phyloP scores from a whole-genome alignment of 768 basidiomycete species.

The Kwoniella bestiolae region DNA sequence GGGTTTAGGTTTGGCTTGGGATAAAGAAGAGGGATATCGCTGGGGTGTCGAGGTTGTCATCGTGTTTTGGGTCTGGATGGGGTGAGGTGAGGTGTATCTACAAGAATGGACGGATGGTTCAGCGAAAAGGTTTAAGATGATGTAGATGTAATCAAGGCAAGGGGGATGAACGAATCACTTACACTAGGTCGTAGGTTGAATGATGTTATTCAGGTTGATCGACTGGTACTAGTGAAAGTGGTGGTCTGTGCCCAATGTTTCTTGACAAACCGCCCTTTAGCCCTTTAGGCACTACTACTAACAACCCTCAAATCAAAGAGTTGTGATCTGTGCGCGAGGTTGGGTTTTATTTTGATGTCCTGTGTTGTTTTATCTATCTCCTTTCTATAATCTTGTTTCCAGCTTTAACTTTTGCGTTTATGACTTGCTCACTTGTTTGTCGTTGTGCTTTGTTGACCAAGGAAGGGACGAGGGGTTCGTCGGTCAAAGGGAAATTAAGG shows the following conservation, averaged over 20 bases:
- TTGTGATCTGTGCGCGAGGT: too few species aligned
- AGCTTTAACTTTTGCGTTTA: neutral
- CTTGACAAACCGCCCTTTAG: neutral
- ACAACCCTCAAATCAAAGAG: too few species aligned
- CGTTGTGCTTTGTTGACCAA: neutral
- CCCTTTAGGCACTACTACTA: neutral
- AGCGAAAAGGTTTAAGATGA: too few species aligned
- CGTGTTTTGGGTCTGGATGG: neutral
- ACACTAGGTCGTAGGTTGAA: neutral
- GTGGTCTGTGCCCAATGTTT: neutral
- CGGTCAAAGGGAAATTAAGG: neutral
- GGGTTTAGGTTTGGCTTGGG: slow-evolving; percentile 21
- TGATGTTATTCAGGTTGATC: neutral
- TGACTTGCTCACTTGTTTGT: neutral
- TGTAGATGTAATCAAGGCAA: too few species aligned
- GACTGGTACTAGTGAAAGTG: neutral
- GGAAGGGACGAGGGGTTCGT: neutral
- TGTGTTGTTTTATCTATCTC: neutral
- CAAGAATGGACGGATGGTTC: too few species aligned
- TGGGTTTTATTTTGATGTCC: too few species aligned
- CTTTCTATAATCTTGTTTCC: neutral
- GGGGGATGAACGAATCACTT: neutral
- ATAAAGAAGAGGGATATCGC: slow-evolving; percentile 36
- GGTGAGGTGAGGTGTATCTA: neutral
- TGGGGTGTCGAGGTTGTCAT: slow-evolving; percentile 4